Percentiles rank a stretch among this genome's conserved stretches.
These are phyloP conservation scores for Magnaporthiopsis poae DNA, from an alignment of 2,329 filamentous ascomycete species.

Conservation along the genomic window DNA sequence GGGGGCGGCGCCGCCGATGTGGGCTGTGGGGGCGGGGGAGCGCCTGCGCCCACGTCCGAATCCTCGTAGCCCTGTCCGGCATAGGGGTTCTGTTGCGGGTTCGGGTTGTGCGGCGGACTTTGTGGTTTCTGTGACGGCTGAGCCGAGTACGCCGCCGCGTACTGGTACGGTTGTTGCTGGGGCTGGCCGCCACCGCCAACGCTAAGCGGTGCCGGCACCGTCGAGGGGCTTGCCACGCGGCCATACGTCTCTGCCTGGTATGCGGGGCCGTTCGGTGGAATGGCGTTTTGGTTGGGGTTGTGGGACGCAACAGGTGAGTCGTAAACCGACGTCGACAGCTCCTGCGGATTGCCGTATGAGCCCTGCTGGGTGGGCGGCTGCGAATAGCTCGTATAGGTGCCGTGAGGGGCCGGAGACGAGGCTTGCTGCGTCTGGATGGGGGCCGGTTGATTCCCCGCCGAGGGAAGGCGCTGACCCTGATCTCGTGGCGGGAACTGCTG, in stretches of 20 bases:
- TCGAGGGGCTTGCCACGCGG: slow-evolving; percentile 20
- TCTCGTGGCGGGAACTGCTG: slow-evolving; percentile 45
- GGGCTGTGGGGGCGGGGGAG: slow-evolving; percentile 23
- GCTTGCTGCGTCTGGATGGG: slow-evolving; percentile 33
- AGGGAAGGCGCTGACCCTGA: slow-evolving; percentile 38
- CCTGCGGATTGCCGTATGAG: slow-evolving; percentile 63
- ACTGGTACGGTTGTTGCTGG: slow-evolving; percentile 31
- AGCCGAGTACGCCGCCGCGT: slow-evolving; percentile 22
- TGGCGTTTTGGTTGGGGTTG: slow-evolving; percentile 37
- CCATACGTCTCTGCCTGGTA: slow-evolving; percentile 36
- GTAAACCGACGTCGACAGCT: slow-evolving; percentile 67
- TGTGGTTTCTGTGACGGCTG: slow-evolving; percentile 9
- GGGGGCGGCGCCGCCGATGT: slow-evolving; percentile 31
- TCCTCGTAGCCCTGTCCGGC: slow-evolving; percentile 22
- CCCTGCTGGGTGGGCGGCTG: slow-evolving; percentile 51
- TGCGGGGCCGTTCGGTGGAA: slow-evolving; percentile 21
- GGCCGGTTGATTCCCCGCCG: slow-evolving; percentile 35
- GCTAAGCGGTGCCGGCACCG: slow-evolving; percentile 19
- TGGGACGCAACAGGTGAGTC: slow-evolving; percentile 58
- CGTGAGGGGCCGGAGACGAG: slow-evolving; percentile 39
- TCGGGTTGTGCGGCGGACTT: slow-evolving; percentile 16
- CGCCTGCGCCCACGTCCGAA: slow-evolving; percentile 13
- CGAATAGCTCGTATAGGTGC: slow-evolving; percentile 33
- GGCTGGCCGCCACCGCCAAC: slow-evolving; percentile 20
- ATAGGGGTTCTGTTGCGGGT: slow-evolving; percentile 22